phyloP scores from a whole-genome alignment of 768 basidiomycete genomes.

The Collybia mongolica region DNA sequence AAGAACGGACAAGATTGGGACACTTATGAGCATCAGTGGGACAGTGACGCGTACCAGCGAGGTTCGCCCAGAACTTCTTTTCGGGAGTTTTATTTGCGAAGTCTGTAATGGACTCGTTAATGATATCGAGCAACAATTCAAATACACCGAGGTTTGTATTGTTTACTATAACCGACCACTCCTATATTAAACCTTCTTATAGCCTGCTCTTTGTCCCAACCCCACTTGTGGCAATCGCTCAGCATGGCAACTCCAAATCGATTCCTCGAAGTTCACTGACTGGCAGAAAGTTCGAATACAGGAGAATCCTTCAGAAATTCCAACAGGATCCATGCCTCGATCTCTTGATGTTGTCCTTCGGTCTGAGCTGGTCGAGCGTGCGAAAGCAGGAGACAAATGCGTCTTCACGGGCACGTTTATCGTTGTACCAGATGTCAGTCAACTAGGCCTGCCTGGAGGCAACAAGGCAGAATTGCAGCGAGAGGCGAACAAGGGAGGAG shows the following conservation, averaged over 20 bases:
- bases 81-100: slow-evolving; percentile 91
- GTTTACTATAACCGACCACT: not conserved
- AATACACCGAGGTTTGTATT: slow-evolving; percentile 86
- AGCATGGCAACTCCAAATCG: slow-evolving; percentile 94
- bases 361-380: slow-evolving; percentile 95
- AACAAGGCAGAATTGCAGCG: slow-evolving; percentile 89
- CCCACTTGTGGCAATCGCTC: slow-evolving; percentile 88
- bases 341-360: slow-evolving; percentile 95
- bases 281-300: slow-evolving; percentile 99
- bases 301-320: slow-evolving; percentile 98
- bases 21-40: slow-evolving; percentile 91
- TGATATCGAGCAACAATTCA: slow-evolving; percentile 99
- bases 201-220: slow-evolving; percentile 95
- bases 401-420: slow-evolving; percentile 98
- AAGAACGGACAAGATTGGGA: slow-evolving; percentile 91
- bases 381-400: slow-evolving; percentile 98
- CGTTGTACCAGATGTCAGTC: slow-evolving; percentile 97
- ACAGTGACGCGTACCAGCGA: slow-evolving; percentile 98
- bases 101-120: slow-evolving; percentile 82
- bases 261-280: slow-evolving; percentile 94
- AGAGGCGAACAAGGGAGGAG: slow-evolving; percentile 70
- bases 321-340: slow-evolving; percentile 97
- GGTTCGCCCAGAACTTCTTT: slow-evolving; percentile 92
- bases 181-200: slow-evolving; percentile 10
- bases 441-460: slow-evolving; percentile 92